These are phyloP conservation scores for Nitzschia sp. DNA, from an alignment of 108 stramenopile species.

Conservation along the genomic window DNA sequence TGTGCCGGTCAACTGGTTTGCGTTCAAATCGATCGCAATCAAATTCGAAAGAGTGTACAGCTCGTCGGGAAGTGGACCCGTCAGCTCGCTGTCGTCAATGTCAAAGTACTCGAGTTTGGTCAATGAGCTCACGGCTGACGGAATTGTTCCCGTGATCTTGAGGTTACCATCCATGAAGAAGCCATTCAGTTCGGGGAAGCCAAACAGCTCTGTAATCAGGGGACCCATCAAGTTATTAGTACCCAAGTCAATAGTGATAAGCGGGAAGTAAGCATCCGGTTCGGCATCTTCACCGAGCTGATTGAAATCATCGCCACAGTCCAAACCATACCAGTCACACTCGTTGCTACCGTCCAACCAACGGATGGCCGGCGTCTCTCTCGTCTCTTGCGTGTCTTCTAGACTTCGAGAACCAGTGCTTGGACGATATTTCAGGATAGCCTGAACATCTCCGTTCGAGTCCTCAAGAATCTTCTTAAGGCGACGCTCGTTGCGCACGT, in stretches of 20 bases:
- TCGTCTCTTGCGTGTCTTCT: background rate
- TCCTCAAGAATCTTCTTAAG: background rate
- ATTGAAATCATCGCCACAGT: conserved; percentile 37
- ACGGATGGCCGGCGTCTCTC: conserved; percentile 8
- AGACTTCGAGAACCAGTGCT: background rate
- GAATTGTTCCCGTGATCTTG: conserved; percentile 34
- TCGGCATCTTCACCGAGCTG: background rate
- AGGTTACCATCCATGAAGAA: conserved; percentile 36
- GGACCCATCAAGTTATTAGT: conserved; percentile 43
- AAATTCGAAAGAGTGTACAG: conserved; percentile 26
- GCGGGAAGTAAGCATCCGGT: conserved; percentile 22
- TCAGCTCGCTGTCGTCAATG: conserved; percentile 33
- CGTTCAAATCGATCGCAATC: conserved; percentile 33
- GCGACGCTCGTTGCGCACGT: background rate
- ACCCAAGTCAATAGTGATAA: conserved; percentile 29
- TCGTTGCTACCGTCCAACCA: conserved; percentile 48
- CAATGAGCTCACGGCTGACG: conserved; percentile 21
- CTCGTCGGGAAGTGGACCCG: conserved; percentile 33
- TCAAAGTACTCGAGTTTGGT: conserved; percentile 28
- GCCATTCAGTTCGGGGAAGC: conserved; percentile 11
- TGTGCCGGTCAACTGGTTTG: conserved; percentile 39
- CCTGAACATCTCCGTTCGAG: background rate
- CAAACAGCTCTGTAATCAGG: conserved; percentile 41
- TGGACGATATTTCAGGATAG: background rate
- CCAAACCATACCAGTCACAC: conserved; percentile 63